These are phyloP conservation scores for Ogataea methanolica DNA, from an alignment of 805 yeast species.

Conservation along the genomic window DNA sequence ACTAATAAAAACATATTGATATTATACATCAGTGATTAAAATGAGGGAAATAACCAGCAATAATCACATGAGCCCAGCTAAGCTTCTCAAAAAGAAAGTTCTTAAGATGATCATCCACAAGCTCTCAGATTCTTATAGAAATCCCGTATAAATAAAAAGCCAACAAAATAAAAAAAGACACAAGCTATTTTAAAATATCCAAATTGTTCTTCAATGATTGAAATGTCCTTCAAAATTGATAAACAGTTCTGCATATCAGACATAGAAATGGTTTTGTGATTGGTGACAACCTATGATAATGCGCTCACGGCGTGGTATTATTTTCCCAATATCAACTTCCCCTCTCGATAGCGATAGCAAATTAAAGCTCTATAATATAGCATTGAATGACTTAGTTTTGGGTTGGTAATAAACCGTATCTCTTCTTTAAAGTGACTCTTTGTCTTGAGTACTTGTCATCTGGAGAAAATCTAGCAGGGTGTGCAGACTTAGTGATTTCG, in stretches of 20 bases:
- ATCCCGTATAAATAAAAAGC: too few relatives aligned
- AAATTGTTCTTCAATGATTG: too few relatives aligned
- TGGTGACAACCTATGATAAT: too few relatives aligned
- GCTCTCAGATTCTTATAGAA: neutral
- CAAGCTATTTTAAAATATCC: too few relatives aligned
- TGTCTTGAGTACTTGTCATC: constrained; percentile 99
- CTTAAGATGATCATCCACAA: neutral
- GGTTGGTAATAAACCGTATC: constrained; percentile 84
- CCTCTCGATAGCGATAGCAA: neutral
- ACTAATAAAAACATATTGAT: neutral
- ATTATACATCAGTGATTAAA: constrained; percentile 1
- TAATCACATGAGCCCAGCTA: neutral
- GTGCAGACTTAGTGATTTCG: constrained; percentile 97
- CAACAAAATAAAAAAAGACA: too few relatives aligned
- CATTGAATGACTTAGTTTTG: constrained; percentile 40
- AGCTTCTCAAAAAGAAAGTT: neutral
- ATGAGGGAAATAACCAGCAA: neutral
- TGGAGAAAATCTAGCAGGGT: constrained; percentile 99
- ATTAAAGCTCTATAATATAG: neutral
- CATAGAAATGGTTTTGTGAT: too few relatives aligned
- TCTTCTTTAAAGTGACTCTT: constrained; percentile 95
- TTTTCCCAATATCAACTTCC: too few relatives aligned
- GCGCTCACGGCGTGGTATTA: too few relatives aligned
- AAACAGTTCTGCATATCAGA: too few relatives aligned
- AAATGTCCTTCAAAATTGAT: too few relatives aligned